Base-by-base conservation (phyloP, 192 early-diverging fungal genomes). In the Coemansia sp. region DNA sequence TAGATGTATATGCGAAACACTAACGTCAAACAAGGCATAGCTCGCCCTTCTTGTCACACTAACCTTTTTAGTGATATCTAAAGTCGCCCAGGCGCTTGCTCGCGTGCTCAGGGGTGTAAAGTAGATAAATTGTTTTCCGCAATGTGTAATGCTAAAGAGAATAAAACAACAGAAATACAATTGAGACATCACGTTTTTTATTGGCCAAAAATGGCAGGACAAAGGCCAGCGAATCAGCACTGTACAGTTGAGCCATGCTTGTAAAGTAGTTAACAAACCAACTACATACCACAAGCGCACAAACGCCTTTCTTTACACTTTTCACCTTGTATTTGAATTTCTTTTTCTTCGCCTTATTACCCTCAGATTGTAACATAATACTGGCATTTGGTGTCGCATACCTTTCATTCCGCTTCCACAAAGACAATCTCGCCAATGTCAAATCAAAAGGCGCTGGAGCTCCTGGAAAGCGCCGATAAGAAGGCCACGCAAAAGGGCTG, bases 391-490 rank as follows among this genome's bases (percentile, higher is more conserved):
- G 48, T 2, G 16, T 17, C 19, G 19, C 48, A 17, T 7, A 17
- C 17, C 48, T 49, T 21, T 49, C 48, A 49, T 49, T 49, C 19
- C 19, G n/a, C 48, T 19, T 49, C 48, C n/a, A 22, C 48, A 49
- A 49, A 49, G 48, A 4, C 9, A 10, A 45, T 45, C 11, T n/a
- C 41, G 16, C 16, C 48, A 49, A 49, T 49, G 48, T 49, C 48
- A 22, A 16, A 21, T 41, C 56, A 61, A 51, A 56, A 67, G 55
- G 80, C 75, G 14, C 57, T 57, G 14, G 75, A 82, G 48, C 68
- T 90, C 29, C 68, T 93, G 25, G 76, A 84, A 27, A 85, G 87
- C 67, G 91, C 91, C 23, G 85, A 90, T 71, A 91, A 89, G 67
- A 88, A 84, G 63, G 85, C 88, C 12, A 82, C 77, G 2, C 74